Percentiles rank a stretch among this genome's conserved stretches.
phyloP scores from a whole-genome alignment of 441 rosid species.

The Pelargonium fulgidum region DNA sequence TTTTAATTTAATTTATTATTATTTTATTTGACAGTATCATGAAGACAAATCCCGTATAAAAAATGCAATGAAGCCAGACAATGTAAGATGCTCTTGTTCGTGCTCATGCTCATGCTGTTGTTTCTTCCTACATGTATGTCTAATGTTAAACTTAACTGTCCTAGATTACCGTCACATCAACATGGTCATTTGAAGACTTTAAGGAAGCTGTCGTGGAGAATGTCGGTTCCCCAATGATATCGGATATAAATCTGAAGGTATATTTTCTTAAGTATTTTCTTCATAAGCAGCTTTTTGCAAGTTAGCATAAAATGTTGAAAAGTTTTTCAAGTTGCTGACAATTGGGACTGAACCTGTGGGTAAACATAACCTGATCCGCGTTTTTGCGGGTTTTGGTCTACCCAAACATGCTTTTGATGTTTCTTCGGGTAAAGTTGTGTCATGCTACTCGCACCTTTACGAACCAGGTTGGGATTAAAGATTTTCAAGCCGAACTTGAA shows the following conservation, averaged over 20 bases:
- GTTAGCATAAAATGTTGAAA: neutral
- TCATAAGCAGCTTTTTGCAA: neutral
- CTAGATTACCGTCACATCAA: conserved; percentile 51
- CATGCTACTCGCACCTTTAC: no score
- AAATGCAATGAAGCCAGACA: conserved; percentile 67
- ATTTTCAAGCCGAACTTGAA: no score
- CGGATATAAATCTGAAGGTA: conserved; percentile 79
- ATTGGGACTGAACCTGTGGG: no score
- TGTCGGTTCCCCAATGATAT: conserved; percentile 41
- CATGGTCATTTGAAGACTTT: conserved; percentile 78
- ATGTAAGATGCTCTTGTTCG: conserved; percentile 39
- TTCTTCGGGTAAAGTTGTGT: no score
- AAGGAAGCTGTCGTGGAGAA: conserved; percentile 54
- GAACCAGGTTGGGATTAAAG: no score
- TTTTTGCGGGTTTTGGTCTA: no score
- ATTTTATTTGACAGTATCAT: conserved; percentile 50
- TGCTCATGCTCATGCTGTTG: neutral
- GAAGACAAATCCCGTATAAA: conserved; percentile 72
- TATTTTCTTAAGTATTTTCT: conserved; percentile 1
- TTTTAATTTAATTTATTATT: conserved; percentile 13
- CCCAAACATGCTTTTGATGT: no score
- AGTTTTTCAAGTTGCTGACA: no score
- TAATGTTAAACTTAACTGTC: conserved; percentile 16
- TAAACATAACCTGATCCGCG: no score
- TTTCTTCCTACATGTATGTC: conserved; percentile 15